Evolutionary conservation across 495 filamentous ascomycete species (phyloP).

Genomic region (Penicillium waksmanii): DNA sequence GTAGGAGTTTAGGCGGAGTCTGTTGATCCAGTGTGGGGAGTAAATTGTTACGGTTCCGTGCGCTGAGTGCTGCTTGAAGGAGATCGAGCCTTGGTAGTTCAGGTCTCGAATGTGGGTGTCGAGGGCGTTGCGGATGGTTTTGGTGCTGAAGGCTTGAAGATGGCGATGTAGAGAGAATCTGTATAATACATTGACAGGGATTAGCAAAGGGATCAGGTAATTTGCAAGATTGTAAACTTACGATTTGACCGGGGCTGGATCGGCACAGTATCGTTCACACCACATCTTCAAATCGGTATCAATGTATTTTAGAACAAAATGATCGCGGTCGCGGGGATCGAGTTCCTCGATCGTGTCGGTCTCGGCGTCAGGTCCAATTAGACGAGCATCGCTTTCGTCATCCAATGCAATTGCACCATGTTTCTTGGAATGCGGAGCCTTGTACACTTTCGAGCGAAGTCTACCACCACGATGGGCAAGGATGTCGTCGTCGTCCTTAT

Average conservation of each 20-base stretch:
- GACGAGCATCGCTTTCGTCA: conserved; percentile 19
- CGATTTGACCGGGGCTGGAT: conserved; percentile 47
- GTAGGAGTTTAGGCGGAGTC: conserved; percentile 37
- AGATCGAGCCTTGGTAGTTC: conserved; percentile 46
- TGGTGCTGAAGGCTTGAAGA: conserved; percentile 38
- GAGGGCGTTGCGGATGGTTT: conserved; percentile 34
- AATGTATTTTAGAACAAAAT: conserved; percentile 1
- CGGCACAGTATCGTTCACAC: conserved; percentile 46
- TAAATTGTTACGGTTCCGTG: conserved; percentile 43
- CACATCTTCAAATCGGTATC: conserved; percentile 35
- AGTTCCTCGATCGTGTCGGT: conserved; percentile 8
- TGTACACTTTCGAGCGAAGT: conserved; percentile 26
- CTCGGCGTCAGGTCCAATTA: conserved; percentile 15
- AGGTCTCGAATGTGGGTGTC: conserved; percentile 44
- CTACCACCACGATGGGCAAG: conserved; percentile 38
- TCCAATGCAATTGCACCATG: not conserved
- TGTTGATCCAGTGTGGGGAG: conserved; percentile 54
- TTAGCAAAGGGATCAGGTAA: conserved; percentile 4
- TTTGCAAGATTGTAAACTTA: conserved; percentile 17
- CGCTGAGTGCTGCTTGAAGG: conserved; percentile 23
- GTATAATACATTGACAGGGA: not conserved
- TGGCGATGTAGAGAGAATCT: conserved; percentile 47
- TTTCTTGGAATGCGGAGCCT: conserved; percentile 17
- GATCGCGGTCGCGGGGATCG: not conserved
- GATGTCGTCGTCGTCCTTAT: conserved; percentile 30